Evolutionary conservation across 306 rosid genomes (phyloP).

Genomic region (Inga laurina): DNA sequence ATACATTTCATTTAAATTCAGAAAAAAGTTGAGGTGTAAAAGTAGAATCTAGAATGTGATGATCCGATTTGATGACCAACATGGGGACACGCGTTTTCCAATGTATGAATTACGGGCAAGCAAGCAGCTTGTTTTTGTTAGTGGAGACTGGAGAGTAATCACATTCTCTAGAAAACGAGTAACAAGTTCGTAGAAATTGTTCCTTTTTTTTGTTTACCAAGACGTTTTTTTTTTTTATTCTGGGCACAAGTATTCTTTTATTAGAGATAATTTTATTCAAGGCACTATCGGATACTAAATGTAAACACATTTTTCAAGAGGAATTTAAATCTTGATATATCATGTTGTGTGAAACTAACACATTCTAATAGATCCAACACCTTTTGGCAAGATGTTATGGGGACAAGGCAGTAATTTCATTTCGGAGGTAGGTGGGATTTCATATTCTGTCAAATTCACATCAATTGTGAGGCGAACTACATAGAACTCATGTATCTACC

Average conservation of each 20-base stretch:
- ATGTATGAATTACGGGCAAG: not conserved
- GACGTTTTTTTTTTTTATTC: no score
- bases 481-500: no score
- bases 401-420: no score
- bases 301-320: rapidly evolving
- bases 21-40: not conserved
- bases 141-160: not conserved
- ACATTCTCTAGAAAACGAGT: not conserved
- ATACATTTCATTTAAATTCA: not conserved
- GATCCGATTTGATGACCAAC: not conserved
- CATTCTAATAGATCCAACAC: no score
- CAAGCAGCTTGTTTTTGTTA: not conserved
- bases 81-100: not conserved
- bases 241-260: no score
- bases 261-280: no score
- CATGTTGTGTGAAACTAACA: rapidly evolving
- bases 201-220: no score
- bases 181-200: no score
- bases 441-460: not conserved
- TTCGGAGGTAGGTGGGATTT: not conserved
- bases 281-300: rapidly evolving
- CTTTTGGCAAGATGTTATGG: no score
- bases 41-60: not conserved
- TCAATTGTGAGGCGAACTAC: not conserved
- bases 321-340: no score